Base-by-base conservation (phyloP, 176 grass and related monocot species). In the Alloteropsis semialata region DNA sequence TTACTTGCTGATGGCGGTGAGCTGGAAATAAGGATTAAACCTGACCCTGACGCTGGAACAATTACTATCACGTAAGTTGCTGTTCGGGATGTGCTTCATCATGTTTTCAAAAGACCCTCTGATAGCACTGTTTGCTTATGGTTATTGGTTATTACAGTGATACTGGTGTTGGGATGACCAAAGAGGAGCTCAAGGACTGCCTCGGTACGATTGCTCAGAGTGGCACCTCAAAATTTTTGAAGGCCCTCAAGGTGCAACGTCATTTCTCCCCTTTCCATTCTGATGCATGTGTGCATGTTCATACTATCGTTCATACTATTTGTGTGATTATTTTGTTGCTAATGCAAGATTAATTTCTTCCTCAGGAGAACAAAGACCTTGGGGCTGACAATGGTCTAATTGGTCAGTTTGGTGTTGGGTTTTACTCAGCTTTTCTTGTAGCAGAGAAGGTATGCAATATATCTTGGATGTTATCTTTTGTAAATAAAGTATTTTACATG, bases 201-300 rank as follows among this genome's bases (percentile, higher is more conserved):
- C 96, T 99, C 70, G 96, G 96, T 38, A 99, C 91, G 39, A 96
- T 99, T 56, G 96, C 96, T 28, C 96, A 99, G 76, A 96, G 96
- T 85, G 96, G 96, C 9, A 99, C 96, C 30, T 95, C 91, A 58
- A 99, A 93, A 48, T 99, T 99, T 81, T 88, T 96, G 73, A 91
- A 93, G 42, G 91, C 89, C 80, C 72, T 93, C 18, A 93, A 97
- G 91, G 91, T 93, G 74, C 75, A 50, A 27, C 3, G 2, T n/a
- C 18, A 6, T 77, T 57, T 45, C 44, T 56, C 64, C 10, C 54
- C 51, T 32, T 60, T 21, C 64, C 38, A 27, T 33, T 43, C 4
- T 62, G 18, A 19, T 64, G 8, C 13, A n/a, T 54, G 43, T 28
- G 7, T 10, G 5, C 34, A n/a, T n/a, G 5, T 36, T 36, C 2